These are phyloP conservation scores for Sugiyamaella marilandica DNA, from an alignment of 805 yeast species.

Conservation along the genomic window DNA sequence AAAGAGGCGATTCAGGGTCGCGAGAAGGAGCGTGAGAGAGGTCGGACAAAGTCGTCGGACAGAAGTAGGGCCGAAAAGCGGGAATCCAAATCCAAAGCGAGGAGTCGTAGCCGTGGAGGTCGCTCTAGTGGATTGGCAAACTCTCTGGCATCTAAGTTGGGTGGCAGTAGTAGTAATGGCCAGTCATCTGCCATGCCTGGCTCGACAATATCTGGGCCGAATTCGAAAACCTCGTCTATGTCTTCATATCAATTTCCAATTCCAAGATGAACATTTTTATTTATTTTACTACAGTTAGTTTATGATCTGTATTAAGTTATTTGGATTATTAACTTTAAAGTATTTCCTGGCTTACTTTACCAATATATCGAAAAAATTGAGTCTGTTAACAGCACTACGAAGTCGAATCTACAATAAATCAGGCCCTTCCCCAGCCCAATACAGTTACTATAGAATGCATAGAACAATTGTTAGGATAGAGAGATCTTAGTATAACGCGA, in stretches of 20 bases:
- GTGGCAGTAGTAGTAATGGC: not conserved
- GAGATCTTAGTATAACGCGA: too few relatives aligned
- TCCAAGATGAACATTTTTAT: not conserved
- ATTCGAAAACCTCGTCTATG: not conserved
- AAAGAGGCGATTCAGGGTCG: slow-evolving; percentile 7
- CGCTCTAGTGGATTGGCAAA: not conserved
- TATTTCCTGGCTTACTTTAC: too few relatives aligned
- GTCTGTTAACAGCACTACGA: too few relatives aligned
- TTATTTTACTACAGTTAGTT: not conserved
- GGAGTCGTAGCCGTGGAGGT: slow-evolving; percentile 1
- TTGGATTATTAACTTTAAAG: too few relatives aligned
- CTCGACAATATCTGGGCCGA: too few relatives aligned
- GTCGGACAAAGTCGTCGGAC: not conserved
- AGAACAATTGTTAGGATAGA: too few relatives aligned
- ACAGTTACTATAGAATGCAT: too few relatives aligned
- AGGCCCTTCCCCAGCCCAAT: too few relatives aligned
- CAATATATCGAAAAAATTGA: too few relatives aligned
- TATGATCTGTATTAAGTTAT: not conserved
- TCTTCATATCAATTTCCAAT: not conserved
- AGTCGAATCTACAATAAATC: too few relatives aligned
- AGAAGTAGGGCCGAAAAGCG: slow-evolving; percentile 5
- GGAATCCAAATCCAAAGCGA: not conserved
- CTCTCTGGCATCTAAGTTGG: not conserved
- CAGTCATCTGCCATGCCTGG: not conserved
- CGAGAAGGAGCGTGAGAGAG: slow-evolving; percentile 3